Base-by-base conservation (phyloP, 2,329 filamentous ascomycete species). In the Fusarium sp. region DNA sequence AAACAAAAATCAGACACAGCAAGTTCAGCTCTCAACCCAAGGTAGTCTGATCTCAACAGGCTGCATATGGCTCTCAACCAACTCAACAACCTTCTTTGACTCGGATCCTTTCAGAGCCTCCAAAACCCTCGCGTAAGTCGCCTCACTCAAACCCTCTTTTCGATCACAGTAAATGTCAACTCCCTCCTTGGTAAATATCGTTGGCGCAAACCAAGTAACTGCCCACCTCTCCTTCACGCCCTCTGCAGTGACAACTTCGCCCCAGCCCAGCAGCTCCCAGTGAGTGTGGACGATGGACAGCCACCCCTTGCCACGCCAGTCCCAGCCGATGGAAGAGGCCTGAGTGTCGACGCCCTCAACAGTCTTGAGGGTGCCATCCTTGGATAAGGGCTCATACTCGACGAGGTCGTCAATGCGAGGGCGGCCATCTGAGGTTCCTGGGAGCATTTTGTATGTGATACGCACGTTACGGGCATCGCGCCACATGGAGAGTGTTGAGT, bases 181-280 rank as follows among this genome's bases (percentile, higher is more conserved):
- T 0, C 94, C 94, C 60, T 93, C 92, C 68, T 91, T 91, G 9
- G 93, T 96, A 73, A 97, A 97, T 46, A 94, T 72, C 25, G 92
- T 97, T 75, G 92, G 90, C 68, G 91, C 90, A 79, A 97, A 97
- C 85, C 91, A 95, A 7, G 92, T 97, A 16, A 97, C 92, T 3
- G 88, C 89, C 92, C 92, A 97, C 72, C 86, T 85, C 79, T 89
- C 87, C 49, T 74, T 77, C 11, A 75, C 77, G 1, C 80, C 80
- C 32, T 78, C 82, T 16, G 80, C 77, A 24, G 80, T 71, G 34
- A 76, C 74, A 24, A 79, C 77, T 76, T 91, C 86, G 7, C 93
- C 93, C 84, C 88, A 94, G 5, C 91, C 93, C 20, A 97, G 79
- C 3, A 96, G 82, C 83, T 97, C 92, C 94, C 94, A 97, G 76